phyloP scores from a whole-genome alignment of 306 rosid genomes.

The Corylus heterophylla region DNA sequence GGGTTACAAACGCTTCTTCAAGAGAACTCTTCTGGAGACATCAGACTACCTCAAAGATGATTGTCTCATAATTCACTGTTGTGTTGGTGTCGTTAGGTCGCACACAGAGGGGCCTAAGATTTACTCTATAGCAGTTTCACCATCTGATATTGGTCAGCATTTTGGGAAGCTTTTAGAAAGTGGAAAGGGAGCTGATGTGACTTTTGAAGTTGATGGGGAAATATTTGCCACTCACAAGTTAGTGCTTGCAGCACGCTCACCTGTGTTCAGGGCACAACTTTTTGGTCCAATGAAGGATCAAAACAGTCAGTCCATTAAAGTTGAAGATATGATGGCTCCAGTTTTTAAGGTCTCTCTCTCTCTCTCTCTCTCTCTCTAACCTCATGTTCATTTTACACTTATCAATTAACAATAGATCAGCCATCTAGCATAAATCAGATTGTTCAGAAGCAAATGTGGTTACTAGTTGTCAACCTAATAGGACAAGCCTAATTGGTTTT shows the following conservation, averaged over 20 bases:
- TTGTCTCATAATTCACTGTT: constrained; percentile 53
- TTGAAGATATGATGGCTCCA: constrained; percentile 59
- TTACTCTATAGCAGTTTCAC: constrained; percentile 49
- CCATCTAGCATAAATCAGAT: not conserved
- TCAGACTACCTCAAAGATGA: constrained; percentile 65
- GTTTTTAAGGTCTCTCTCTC: constrained; percentile 49
- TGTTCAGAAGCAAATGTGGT: constrained; percentile 7
- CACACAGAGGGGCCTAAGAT: constrained; percentile 54
- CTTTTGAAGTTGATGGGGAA: constrained; percentile 59
- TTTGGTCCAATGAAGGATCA: constrained; percentile 66
- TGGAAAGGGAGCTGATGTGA: constrained; percentile 55
- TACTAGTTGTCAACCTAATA: not conserved
- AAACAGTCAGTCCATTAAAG: constrained; percentile 42
- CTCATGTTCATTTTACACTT: not conserved
- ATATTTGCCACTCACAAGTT: constrained; percentile 57
- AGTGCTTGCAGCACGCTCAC: constrained; percentile 67
- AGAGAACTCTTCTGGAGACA: constrained; percentile 51
- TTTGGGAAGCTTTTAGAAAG: constrained; percentile 60
- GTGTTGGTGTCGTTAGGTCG: constrained; percentile 62
- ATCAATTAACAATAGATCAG: not conserved
- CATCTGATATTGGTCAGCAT: constrained; percentile 47
- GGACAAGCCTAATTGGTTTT: not conserved
- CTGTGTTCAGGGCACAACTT: constrained; percentile 65
- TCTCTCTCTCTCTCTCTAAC: constrained; percentile 1
- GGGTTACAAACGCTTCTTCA: constrained; percentile 69